Evolutionary conservation across 1,284 basidiomycete species (phyloP), one percentile per base, ranked within the genome.

Genomic region (Coniferiporia weirii): DNA sequence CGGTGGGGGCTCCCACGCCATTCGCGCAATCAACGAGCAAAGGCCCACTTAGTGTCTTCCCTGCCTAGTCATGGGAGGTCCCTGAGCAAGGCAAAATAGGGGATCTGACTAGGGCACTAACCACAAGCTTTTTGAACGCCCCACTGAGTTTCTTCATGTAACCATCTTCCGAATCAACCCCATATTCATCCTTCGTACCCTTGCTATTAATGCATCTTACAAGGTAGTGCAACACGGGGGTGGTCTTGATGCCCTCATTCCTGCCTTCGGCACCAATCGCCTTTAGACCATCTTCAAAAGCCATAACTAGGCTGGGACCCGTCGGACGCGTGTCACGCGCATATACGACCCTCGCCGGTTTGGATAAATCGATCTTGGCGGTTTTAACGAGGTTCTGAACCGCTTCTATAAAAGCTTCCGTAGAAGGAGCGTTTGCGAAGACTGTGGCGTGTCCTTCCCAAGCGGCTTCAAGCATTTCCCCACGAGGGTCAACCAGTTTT

Each of bases 381-480:
- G 76, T 76, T 56, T 77, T 76, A 44, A 95, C 79, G 60, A 99
- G 75, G 3, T 76, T 70, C 27, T 86, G 75, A 56, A 98, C 77
- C 6, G 80, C 79, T 8, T 78, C 74, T 55, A 95, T 69, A 70
- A 99, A 85, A 36, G 86, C 86, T 49, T 85, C 81, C 7, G 87
- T 84, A 17, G 83, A 84, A 10, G 80, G 66, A 19, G 93, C 93
- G 72, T 99, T 99, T 61, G 95, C 91, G n/a, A 99, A 76, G 4
- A 74, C 73, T 5, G 97, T 96, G 19, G 96, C 95, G 70, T 96
- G 84, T 0, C 73, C 70, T 73, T 99, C 97, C 97, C 97, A 99
- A 36, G 91, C 82, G 1, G 90, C 78, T 69, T 96, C 91, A n/a
- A 99, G 83, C 97, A 99, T 99, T 73, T 99, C 97, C n/a, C 97